These are phyloP conservation scores for Glonium stellatum DNA, from an alignment of 495 filamentous ascomycete genomes.

Conservation along the genomic window DNA sequence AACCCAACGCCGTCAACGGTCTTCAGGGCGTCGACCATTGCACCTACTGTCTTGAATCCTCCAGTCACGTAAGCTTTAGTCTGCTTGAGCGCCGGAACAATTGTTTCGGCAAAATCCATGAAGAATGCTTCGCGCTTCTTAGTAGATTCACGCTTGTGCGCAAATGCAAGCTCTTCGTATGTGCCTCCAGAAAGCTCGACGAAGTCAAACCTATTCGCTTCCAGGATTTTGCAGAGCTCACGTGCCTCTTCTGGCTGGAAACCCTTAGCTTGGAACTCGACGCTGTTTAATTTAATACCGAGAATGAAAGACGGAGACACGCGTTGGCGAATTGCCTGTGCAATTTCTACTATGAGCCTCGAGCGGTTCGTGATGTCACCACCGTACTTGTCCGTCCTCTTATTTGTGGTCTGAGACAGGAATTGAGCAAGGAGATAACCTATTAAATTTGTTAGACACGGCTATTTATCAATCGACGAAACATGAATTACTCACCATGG, in stretches of 20 bases:
- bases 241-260: slow-evolving; percentile 51
- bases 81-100: slow-evolving; percentile 47
- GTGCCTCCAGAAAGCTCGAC: slow-evolving; percentile 61
- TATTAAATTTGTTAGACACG: slow-evolving; percentile 1
- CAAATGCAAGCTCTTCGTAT: slow-evolving; percentile 50
- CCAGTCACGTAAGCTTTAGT: slow-evolving; percentile 57
- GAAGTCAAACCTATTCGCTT: slow-evolving; percentile 53
- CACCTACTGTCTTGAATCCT: slow-evolving; percentile 53
- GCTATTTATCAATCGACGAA: not conserved
- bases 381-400: slow-evolving; percentile 56
- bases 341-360: slow-evolving; percentile 49
- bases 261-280: slow-evolving; percentile 58
- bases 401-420: slow-evolving; percentile 53
- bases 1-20: slow-evolving; percentile 25
- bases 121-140: slow-evolving; percentile 58
- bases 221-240: slow-evolving; percentile 49
- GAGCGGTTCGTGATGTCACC: slow-evolving; percentile 52
- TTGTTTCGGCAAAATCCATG: slow-evolving; percentile 57
- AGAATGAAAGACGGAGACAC: slow-evolving; percentile 45
- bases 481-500: slow-evolving; percentile 30
- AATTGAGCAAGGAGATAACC: slow-evolving; percentile 70
- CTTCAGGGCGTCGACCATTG: slow-evolving; percentile 51
- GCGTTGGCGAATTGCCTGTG: slow-evolving; percentile 42
- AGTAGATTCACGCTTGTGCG: slow-evolving; percentile 48
- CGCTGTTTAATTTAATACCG: slow-evolving; percentile 61